Evolutionary conservation across 164 flowering plant genomes (phyloP).

Genomic region (Cinnamomum micranthum): DNA sequence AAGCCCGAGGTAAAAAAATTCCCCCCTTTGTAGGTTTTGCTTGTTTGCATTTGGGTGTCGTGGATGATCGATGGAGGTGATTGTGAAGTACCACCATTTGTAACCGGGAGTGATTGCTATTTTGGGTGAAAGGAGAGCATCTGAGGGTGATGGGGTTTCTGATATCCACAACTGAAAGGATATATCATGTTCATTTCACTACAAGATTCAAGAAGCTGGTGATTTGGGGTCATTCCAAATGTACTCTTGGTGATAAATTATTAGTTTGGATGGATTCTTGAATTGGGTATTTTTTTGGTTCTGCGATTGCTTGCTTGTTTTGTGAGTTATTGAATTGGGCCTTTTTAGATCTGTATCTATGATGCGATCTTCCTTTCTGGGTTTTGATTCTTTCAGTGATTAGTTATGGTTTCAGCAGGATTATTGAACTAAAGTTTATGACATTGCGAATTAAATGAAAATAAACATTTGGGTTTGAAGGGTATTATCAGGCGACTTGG

Average conservation of each 20-base stretch:
- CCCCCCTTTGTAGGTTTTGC: neutral
- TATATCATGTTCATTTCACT: neutral
- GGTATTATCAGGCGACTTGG: neutral
- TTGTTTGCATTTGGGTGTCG: neutral
- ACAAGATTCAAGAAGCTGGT: neutral
- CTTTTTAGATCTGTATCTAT: neutral
- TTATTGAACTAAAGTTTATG: neutral
- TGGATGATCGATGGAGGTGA: neutral
- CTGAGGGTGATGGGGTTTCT: neutral
- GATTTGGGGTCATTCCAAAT: neutral
- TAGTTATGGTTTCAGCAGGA: neutral
- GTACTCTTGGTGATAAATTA: neutral
- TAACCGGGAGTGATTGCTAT: too few species aligned
- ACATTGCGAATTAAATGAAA: neutral
- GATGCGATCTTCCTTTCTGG: neutral
- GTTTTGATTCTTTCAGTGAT: neutral
- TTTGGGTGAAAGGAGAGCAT: too few species aligned
- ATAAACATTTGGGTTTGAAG: neutral
- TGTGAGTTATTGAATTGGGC: neutral
- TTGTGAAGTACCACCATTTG: neutral
- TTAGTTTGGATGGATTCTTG: neutral
- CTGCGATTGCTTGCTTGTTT: neutral
- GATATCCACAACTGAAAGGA: neutral
- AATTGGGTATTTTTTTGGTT: neutral
- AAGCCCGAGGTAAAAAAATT: slow-evolving; percentile 66